Base-by-base conservation (phyloP, 495 filamentous ascomycete genomes). In the Penicillium diatomitis region DNA sequence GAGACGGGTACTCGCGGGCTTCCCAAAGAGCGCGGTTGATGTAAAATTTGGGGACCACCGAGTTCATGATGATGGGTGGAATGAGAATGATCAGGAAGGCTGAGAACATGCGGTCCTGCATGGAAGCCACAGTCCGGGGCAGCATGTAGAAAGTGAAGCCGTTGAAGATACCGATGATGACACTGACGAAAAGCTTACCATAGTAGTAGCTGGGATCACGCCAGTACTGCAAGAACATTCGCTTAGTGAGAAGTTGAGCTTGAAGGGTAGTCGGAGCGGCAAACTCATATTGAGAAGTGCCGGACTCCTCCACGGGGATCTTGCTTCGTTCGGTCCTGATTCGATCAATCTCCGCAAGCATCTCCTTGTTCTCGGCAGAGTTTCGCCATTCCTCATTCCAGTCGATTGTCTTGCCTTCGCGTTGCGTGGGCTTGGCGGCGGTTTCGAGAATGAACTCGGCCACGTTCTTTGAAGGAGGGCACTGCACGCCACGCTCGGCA, bases 371-470 rank as follows among this genome's bases (percentile, higher is more conserved):
- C 41, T 85, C 67, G 6, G 78, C 57, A 0, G 84, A 87, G 38
- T 75, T 77, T 38, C 68, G 68, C 85, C 85, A 89, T 62, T 86
- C 82, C 42, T 85, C 74, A 58, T 81, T 81, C 85, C 85, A 89
- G 60, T 86, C 73, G 7, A 82, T 55, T 32, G 64, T 54, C 52
- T 73, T 76, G 40, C 80, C 75, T 50, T 81, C 68, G 40, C 67
- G 53, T 30, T 65, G 52, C 32, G 67, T 68, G 5, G 73, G 64
- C 54, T 85, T 87, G 5, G 85, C 81, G 31, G 86, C 85, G 0
- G 83, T 86, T 54, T 94, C 87, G 3, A 95, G 74, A 34, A 95
- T 85, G 64, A 89, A 90, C 60, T 95, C 89, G 30, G 89, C 89
- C 8, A 87, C 76, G 61, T 94, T 94, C 69, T 85, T 83, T 5